Conservation (phyloP, 2,329 filamentous ascomycete genomes). For the Aspergillus sp. region DNA sequence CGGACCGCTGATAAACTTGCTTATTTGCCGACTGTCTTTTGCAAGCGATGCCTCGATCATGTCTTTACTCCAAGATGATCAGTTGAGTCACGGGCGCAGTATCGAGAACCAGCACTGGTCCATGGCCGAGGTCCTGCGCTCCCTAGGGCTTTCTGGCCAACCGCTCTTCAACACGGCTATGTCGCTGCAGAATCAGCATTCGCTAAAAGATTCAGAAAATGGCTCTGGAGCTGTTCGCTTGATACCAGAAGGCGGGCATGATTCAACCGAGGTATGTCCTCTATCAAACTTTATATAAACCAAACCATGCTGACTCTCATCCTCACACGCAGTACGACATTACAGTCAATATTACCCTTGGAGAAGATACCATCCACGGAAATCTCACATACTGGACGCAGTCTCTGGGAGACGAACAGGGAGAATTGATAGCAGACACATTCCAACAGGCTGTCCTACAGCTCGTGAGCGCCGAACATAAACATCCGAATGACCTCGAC, state of each 20-base stretch:
- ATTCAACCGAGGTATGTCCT: constrained; percentile 15
- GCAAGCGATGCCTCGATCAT: neutral
- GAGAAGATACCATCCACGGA: constrained; percentile 13
- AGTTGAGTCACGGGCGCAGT: constrained; percentile 1
- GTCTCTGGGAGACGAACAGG: neutral
- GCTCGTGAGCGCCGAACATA: neutral
- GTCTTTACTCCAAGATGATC: neutral
- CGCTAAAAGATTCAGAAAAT: neutral
- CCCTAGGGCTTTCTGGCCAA: constrained; percentile 9
- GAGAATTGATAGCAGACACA: constrained; percentile 4
- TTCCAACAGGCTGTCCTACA: constrained; percentile 3
- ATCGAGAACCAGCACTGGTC: constrained; percentile 14
- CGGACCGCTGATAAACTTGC: constrained; percentile 29
- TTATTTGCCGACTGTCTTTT: constrained; percentile 13
- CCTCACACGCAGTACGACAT: constrained; percentile 7
- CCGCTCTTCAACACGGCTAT: constrained; percentile 20
- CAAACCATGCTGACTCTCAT: neutral
- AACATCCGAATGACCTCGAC: neutral
- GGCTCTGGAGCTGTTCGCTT: neutral
- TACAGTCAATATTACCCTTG: constrained; percentile 4
- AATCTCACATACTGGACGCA: constrained; percentile 16
- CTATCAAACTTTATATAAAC: neutral
- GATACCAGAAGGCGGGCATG: constrained; percentile 4
- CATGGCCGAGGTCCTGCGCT: constrained; percentile 13
- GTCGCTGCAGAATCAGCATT: constrained; percentile 13